These are phyloP conservation scores for Pythium brassicae DNA, from an alignment of 352 stramenopile species.

Conservation along the genomic window DNA sequence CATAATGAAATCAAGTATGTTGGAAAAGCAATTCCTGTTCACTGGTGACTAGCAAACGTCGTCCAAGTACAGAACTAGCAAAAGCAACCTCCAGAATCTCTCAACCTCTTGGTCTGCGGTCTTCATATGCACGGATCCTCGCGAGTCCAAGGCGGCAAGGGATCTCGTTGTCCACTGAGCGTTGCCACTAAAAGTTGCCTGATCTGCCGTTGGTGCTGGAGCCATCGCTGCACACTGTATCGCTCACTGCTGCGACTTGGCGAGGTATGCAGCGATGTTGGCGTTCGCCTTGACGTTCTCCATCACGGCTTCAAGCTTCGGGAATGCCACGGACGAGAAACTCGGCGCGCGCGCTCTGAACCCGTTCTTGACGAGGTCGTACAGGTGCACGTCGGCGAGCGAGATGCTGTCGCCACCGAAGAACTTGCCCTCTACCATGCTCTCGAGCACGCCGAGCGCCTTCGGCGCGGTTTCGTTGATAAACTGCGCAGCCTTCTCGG, in stretches of 20 bases:
- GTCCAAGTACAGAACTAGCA: no score
- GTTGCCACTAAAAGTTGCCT: no score
- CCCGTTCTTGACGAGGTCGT: constrained; percentile 34
- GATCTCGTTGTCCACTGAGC: no score
- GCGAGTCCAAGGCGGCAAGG: no score
- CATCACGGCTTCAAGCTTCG: constrained; percentile 32
- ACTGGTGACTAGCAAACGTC: no score
- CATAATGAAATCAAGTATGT: no score
- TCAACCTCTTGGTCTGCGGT: no score
- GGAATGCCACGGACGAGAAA: constrained; percentile 24
- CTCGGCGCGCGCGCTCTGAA: constrained; percentile 18
- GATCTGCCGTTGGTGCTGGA: no score
- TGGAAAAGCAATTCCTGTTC: no score
- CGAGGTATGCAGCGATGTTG: constrained; percentile 27
- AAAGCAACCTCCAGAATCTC: no score
- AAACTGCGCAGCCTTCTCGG: constrained; percentile 31
- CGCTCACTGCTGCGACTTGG: not conserved
- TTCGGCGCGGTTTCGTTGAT: constrained; percentile 23
- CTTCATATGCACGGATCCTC: no score
- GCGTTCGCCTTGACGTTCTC: constrained; percentile 27
- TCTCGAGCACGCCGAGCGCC: constrained; percentile 25
- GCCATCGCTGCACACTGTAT: no score
- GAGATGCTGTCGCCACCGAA: constrained; percentile 31
- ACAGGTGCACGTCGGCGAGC: constrained; percentile 37
- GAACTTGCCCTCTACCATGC: constrained; percentile 27